These are phyloP conservation scores for Condylostoma magnum DNA, from an alignment of 169 alveolate genomes.

Conservation along the genomic window DNA sequence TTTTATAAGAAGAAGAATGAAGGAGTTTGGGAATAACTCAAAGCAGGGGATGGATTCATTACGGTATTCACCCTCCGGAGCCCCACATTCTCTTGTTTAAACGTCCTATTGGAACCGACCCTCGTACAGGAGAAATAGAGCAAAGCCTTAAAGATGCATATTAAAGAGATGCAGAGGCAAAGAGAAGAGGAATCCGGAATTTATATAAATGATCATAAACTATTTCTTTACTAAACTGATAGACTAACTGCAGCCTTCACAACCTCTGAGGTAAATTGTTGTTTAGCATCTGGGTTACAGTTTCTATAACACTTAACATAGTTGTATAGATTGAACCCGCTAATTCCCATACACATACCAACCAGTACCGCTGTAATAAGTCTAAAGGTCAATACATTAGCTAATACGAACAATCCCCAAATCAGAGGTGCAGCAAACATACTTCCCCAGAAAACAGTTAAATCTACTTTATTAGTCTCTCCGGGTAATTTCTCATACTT, in stretches of 20 bases:
- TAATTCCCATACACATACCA: not conserved
- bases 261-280: no score
- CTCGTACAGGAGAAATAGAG: constrained; percentile 77
- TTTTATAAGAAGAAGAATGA: constrained; percentile 78
- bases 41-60: constrained; percentile 85
- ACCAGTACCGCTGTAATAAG: not conserved
- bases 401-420: constrained; percentile 13
- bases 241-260: no score
- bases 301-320: constrained; percentile 16
- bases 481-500: constrained; percentile 51
- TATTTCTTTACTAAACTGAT: no score
- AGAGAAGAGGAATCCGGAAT: no score
- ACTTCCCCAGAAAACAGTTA: constrained; percentile 15
- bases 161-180: constrained; percentile 7
- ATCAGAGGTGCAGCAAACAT: not conserved
- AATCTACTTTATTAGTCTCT: not conserved
- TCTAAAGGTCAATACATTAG: not conserved
- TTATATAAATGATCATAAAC: no score
- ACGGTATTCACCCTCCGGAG: constrained; percentile 85
- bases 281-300: no score
- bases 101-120: constrained; percentile 92
- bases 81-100: constrained; percentile 91
- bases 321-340: not conserved
- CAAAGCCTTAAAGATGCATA: not conserved
- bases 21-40: constrained; percentile 74